These are phyloP conservation scores for Debaryomyces subglobosus DNA, from an alignment of 1,139 yeast genomes.

Conservation along the genomic window DNA sequence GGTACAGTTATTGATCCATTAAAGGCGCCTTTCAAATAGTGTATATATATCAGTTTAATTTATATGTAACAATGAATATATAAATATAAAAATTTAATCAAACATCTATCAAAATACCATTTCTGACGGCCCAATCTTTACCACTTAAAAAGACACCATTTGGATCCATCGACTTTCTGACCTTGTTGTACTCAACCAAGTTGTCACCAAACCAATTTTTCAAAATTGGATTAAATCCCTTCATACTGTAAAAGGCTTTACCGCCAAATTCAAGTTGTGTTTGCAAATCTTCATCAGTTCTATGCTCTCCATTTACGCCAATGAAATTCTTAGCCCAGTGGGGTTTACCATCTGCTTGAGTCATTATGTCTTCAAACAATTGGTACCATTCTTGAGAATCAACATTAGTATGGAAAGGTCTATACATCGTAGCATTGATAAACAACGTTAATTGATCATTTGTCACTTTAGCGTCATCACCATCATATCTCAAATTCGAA, in stretches of 20 bases:
- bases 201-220: constrained; percentile 82
- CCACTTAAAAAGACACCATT: constrained; percentile 79
- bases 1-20: constrained; percentile 92
- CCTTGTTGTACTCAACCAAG: constrained; percentile 57
- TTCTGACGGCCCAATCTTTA: constrained; percentile 75
- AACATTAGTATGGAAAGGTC: constrained; percentile 81
- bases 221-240: constrained; percentile 73
- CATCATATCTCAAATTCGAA: constrained; percentile 63
- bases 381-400: constrained; percentile 82
- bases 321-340: constrained; percentile 99
- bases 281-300: constrained; percentile 39
- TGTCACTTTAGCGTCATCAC: constrained; percentile 53
- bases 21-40: constrained; percentile 64
- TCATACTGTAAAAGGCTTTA: constrained; percentile 70
- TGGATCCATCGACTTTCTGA: constrained; percentile 76
- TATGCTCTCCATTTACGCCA: constrained; percentile 55
- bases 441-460: constrained; percentile 83
- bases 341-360: constrained; percentile 86
- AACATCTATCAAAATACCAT: constrained; percentile 60
- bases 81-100: constrained; percentile 3
- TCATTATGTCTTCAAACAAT: constrained; percentile 77
- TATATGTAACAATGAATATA: background rate
- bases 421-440: constrained; percentile 92
- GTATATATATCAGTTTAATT: constrained; percentile 1
- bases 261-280: constrained; percentile 48